A percentile compares a stretch with the other conserved stretches of the same genome.
These are phyloP conservation scores for Colletotrichum abscissum DNA, from an alignment of 2,329 filamentous ascomycete genomes.

Conservation along the genomic window DNA sequence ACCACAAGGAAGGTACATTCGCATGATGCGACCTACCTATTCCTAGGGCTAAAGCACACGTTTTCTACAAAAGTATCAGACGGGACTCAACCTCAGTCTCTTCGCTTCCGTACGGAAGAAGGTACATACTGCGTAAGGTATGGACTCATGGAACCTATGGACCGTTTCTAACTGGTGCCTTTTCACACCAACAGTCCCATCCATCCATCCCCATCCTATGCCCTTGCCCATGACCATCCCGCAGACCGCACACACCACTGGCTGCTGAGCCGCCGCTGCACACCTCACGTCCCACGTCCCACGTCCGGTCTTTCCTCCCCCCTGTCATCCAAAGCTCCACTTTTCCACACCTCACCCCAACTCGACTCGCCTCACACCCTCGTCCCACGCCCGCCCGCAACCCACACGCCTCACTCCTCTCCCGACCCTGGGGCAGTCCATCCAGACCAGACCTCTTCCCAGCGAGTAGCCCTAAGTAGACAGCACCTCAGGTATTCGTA, in stretches of 20 bases:
- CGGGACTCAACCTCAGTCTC: neutral
- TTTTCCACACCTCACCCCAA: neutral
- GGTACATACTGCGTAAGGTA: too few species aligned
- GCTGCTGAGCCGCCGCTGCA: slow-evolving; percentile 29
- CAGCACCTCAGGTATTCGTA: too few species aligned
- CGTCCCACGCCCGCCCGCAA: neutral
- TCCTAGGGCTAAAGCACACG: neutral
- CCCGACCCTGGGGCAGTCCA: neutral
- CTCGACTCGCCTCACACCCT: neutral
- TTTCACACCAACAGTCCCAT: neutral
- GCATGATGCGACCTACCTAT: neutral
- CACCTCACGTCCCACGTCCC: neutral
- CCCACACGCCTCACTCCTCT: slow-evolving; percentile 21
- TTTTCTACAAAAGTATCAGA: neutral
- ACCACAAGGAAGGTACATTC: neutral
- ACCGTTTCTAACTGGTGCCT: neutral
- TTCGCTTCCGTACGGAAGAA: neutral
- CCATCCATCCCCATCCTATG: neutral
- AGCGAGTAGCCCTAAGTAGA: neutral
- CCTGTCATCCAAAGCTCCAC: neutral
- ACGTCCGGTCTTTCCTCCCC: neutral
- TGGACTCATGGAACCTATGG: neutral
- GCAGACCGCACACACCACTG: slow-evolving; percentile 16
- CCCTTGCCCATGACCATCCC: slow-evolving; percentile 4
- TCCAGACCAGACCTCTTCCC: neutral